phyloP scores from a whole-genome alignment of 306 rosid species.

The Cyamopsis tetragonoloba region DNA sequence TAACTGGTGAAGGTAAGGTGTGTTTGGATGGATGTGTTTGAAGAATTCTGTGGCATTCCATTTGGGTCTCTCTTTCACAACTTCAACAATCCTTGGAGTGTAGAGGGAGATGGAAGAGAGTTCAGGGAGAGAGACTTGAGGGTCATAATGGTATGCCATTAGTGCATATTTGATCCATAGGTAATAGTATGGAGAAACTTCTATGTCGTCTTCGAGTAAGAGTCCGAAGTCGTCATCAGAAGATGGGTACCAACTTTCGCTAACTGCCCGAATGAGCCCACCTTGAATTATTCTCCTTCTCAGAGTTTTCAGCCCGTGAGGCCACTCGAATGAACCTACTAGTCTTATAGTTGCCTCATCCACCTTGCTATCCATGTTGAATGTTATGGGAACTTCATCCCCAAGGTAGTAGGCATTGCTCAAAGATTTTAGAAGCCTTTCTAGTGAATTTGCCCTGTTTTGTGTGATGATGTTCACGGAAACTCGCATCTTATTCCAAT shows the following conservation, averaged over 20 bases:
- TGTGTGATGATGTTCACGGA: slow-evolving; percentile 85
- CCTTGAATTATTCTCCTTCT: slow-evolving; percentile 95
- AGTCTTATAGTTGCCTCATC: slow-evolving; percentile 73
- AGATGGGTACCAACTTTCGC: slow-evolving; percentile 97
- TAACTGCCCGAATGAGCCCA: slow-evolving; percentile 90
- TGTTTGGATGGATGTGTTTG: slow-evolving; percentile 73
- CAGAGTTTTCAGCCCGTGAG: slow-evolving; percentile 86
- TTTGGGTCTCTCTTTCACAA: slow-evolving; percentile 89
- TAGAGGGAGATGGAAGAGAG: slow-evolving; percentile 88
- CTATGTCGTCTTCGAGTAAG: slow-evolving; percentile 89
- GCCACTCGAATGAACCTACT: slow-evolving; percentile 72
- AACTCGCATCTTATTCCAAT: slow-evolving; percentile 82
- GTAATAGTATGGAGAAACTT: slow-evolving; percentile 92
- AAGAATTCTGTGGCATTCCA: slow-evolving; percentile 87
- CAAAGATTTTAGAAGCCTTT: slow-evolving; percentile 83
- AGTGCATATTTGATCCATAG: slow-evolving; percentile 96
- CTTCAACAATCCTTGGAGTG: slow-evolving; percentile 89
- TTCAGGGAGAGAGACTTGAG: slow-evolving; percentile 77
- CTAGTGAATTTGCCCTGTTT: slow-evolving; percentile 64
- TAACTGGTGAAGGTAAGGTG: slow-evolving; percentile 88
- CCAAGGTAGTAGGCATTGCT: slow-evolving; percentile 79
- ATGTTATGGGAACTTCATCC: slow-evolving; percentile 76
- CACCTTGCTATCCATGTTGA: slow-evolving; percentile 90
- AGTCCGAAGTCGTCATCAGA: slow-evolving; percentile 83
- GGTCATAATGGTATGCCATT: slow-evolving; percentile 82